Conservation (phyloP, 2,329 filamentous ascomycete species). For the Furcasterigmium sp. region DNA sequence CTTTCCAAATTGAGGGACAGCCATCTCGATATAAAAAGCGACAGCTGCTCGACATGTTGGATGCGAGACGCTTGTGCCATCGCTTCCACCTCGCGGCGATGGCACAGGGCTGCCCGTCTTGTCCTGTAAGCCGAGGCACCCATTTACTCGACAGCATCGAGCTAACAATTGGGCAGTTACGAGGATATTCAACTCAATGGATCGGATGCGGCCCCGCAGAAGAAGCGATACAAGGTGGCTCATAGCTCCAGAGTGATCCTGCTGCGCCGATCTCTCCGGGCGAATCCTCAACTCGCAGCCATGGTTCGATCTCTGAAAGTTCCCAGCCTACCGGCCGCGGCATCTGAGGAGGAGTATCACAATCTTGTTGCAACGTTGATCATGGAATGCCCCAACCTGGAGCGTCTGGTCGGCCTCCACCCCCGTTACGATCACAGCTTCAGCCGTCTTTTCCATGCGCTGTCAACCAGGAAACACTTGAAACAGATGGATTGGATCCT, state of each 20-base stretch:
- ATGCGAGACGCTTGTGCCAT: constrained; percentile 55
- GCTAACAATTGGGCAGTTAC: constrained; percentile 34
- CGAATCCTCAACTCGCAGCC: constrained; percentile 45
- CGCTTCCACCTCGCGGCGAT: constrained; percentile 44
- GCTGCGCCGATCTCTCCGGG: constrained; percentile 51
- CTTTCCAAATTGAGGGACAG: constrained; percentile 45
- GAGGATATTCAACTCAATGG: constrained; percentile 55
- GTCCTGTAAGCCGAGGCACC: constrained; percentile 47
- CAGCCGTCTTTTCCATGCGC: constrained; percentile 51
- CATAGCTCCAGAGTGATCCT: constrained; percentile 49
- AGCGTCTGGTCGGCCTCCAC: constrained; percentile 50
- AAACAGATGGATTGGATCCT: constrained; percentile 57
- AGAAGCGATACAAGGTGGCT: constrained; percentile 51
- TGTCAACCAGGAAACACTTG: constrained; percentile 51
- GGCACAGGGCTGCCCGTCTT: constrained; percentile 43
- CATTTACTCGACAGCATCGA: too few species aligned
- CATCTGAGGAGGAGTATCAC: constrained; percentile 45
- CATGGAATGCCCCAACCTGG: constrained; percentile 61
- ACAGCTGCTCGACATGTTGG: constrained; percentile 60
- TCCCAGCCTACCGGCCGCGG: constrained; percentile 36
- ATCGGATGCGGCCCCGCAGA: constrained; percentile 47
- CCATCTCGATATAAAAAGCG: constrained; percentile 41
- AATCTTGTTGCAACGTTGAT: constrained; percentile 54
- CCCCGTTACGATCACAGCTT: constrained; percentile 51
- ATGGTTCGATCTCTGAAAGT: constrained; percentile 55